Evolutionary conservation across 192 early-diverging fungal species (phyloP).

Genomic region (Coemansia sp.): DNA sequence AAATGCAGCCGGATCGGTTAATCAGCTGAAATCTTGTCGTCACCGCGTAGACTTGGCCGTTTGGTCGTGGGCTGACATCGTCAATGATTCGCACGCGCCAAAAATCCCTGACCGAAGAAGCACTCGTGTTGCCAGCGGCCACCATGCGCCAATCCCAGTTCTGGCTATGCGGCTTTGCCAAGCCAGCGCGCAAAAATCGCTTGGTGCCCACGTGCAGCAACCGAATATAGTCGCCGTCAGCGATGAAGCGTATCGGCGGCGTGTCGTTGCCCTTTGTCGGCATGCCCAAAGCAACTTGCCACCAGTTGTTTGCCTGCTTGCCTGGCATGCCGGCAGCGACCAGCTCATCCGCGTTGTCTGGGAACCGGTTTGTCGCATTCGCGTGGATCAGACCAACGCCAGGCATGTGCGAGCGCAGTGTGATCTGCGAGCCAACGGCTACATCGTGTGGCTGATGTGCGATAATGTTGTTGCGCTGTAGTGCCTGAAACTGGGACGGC

Average conservation of each 20-base stretch:
- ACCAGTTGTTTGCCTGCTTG: constrained; percentile 37
- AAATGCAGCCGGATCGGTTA: constrained; percentile 69
- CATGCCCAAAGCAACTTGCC: constrained; percentile 12
- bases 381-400: constrained; percentile 30
- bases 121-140: constrained; percentile 16
- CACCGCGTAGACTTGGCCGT: constrained; percentile 45
- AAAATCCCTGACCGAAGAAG: constrained; percentile 39
- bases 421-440: constrained; percentile 24
- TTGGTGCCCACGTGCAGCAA: constrained; percentile 54
- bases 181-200: constrained; percentile 36
- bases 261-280: constrained; percentile 9
- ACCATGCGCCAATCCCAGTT: constrained; percentile 23
- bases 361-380: constrained; percentile 19
- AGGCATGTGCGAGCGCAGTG: constrained; percentile 27
- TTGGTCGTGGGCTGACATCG: constrained; percentile 42
- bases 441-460: constrained; percentile 18
- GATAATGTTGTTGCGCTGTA: constrained; percentile 70
- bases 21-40: constrained; percentile 60
- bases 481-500: constrained; percentile 82
- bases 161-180: not conserved
- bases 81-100: constrained; percentile 50
- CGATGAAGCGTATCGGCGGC: constrained; percentile 10
- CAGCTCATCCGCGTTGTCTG: constrained; percentile 1
- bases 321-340: constrained; percentile 23
- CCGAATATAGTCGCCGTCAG: constrained; percentile 29